Evolutionary conservation across 805 yeast species (phyloP).

Genomic region (Candida sonorensis): DNA sequence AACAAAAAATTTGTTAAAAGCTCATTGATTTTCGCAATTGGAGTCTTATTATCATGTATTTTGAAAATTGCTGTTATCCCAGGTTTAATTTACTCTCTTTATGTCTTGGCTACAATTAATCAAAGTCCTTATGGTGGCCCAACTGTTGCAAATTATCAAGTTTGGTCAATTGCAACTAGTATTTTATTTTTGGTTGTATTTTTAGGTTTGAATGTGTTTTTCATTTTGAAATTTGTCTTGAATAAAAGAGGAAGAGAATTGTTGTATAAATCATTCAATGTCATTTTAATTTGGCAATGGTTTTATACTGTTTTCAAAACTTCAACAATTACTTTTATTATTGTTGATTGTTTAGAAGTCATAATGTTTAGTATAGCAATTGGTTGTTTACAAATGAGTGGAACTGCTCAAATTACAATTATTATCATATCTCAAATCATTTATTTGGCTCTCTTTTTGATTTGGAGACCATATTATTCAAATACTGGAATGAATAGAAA

Average conservation of each 20-base stretch:
- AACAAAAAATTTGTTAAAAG: slow-evolving; percentile 13
- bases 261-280: slow-evolving; percentile 41
- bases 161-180: slow-evolving; percentile 27
- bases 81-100: slow-evolving; percentile 33
- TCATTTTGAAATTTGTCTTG: slow-evolving; percentile 28
- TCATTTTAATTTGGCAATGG: slow-evolving; percentile 40
- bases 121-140: slow-evolving; percentile 17
- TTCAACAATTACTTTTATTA: slow-evolving; percentile 30
- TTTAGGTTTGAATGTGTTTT: slow-evolving; percentile 28
- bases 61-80: slow-evolving; percentile 35
- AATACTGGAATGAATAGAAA: slow-evolving; percentile 26
- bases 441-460: slow-evolving; percentile 20
- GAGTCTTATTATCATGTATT: slow-evolving; percentile 28
- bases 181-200: slow-evolving; percentile 28
- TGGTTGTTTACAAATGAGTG: slow-evolving; percentile 37
- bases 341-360: slow-evolving; percentile 29
- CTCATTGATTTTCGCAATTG: slow-evolving; percentile 24
- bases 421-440: slow-evolving; percentile 31
- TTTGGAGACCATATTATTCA: slow-evolving; percentile 27
- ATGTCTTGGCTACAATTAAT: slow-evolving; percentile 11
- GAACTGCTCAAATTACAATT: slow-evolving; percentile 36
- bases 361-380: slow-evolving; percentile 34
- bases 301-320: slow-evolving; percentile 40
- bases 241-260: slow-evolving; percentile 14
- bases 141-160: slow-evolving; percentile 3